Percentiles rank a stretch among this genome's conserved stretches.
phyloP scores from a whole-genome alignment of 2,329 filamentous ascomycete species.

The Penicillium expansum region DNA sequence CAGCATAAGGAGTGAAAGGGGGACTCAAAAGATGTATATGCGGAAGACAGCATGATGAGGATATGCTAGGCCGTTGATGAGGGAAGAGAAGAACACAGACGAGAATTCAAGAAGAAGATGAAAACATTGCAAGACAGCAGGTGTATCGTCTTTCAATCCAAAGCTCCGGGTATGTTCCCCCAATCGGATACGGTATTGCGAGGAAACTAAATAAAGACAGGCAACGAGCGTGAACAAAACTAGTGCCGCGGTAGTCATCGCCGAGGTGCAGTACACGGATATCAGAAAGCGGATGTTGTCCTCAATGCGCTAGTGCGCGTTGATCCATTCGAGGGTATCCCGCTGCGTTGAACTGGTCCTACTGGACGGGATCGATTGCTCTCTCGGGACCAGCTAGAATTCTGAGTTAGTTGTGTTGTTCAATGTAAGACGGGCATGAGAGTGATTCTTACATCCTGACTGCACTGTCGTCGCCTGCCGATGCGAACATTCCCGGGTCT shows the following conservation, averaged over 20 bases:
- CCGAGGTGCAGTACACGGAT: background rate
- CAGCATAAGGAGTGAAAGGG: background rate
- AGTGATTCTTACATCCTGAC: conserved; percentile 72
- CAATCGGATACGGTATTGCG: background rate
- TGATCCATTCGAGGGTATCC: conserved; percentile 34
- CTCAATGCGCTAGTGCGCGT: conserved; percentile 43
- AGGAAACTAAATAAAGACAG: background rate
- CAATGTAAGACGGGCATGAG: background rate
- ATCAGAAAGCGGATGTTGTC: conserved; percentile 37
- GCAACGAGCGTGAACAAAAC: background rate
- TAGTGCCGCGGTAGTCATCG: background rate
- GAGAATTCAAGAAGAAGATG: conserved; percentile 2
- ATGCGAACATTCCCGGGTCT: conserved; percentile 81
- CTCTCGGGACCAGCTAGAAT: conserved; percentile 37
- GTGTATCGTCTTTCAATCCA: conserved; percentile 14
- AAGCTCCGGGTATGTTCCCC: conserved; percentile 10
- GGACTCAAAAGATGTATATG: conserved; percentile 6
- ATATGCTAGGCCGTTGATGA: background rate
- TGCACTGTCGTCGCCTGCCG: conserved; percentile 80
- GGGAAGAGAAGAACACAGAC: background rate
- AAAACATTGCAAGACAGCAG: conserved; percentile 1
- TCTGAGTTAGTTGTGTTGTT: conserved; percentile 3
- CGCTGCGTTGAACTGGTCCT: conserved; percentile 27
- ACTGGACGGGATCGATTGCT: conserved; percentile 27
- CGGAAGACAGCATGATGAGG: background rate